Conservation (phyloP, 208 protist genomes). For the Zelonia costaricensis region DNA sequence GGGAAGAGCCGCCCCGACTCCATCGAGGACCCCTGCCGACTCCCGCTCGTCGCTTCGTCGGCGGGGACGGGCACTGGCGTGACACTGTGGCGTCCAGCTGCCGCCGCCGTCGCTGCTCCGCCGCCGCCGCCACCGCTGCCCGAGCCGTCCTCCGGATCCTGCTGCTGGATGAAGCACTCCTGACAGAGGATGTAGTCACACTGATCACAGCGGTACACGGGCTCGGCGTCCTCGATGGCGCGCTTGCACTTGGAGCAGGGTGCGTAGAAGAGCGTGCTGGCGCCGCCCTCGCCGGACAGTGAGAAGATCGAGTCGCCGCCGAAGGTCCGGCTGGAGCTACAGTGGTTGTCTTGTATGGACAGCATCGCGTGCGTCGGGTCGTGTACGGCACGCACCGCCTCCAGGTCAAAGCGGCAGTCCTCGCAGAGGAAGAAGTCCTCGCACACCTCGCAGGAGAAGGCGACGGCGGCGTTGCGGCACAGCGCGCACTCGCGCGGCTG, state of each 20-base stretch:
- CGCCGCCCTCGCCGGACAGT: constrained; percentile 32
- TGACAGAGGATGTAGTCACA: constrained; percentile 75
- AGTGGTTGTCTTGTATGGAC: constrained; percentile 50
- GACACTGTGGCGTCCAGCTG: too few species aligned
- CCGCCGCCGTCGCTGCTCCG: background rate
- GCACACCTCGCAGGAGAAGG: constrained; percentile 57
- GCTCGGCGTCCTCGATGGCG: constrained; percentile 66
- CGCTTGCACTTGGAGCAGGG: constrained; percentile 62
- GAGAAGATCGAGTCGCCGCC: constrained; percentile 37
- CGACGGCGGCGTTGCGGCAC: constrained; percentile 44
- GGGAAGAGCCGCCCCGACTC: background rate
- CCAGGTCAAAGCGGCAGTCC: constrained; percentile 43
- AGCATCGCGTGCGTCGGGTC: constrained; percentile 46
- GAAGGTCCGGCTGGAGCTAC: constrained; percentile 47
- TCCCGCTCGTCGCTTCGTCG: too few species aligned
- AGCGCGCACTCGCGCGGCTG: constrained; percentile 45
- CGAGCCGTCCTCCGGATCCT: constrained; percentile 9
- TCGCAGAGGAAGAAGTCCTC: constrained; percentile 59
- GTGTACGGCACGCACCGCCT: constrained; percentile 27
- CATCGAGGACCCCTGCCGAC: background rate
- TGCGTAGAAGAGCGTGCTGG: constrained; percentile 75
- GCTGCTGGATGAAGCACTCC: constrained; percentile 38
- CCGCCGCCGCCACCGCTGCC: background rate
- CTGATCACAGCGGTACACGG: constrained; percentile 68
- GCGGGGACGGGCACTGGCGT: too few species aligned